Base-by-base conservation (phyloP, 1,284 basidiomycete species). In the Ustanciosporium gigantosporum region DNA sequence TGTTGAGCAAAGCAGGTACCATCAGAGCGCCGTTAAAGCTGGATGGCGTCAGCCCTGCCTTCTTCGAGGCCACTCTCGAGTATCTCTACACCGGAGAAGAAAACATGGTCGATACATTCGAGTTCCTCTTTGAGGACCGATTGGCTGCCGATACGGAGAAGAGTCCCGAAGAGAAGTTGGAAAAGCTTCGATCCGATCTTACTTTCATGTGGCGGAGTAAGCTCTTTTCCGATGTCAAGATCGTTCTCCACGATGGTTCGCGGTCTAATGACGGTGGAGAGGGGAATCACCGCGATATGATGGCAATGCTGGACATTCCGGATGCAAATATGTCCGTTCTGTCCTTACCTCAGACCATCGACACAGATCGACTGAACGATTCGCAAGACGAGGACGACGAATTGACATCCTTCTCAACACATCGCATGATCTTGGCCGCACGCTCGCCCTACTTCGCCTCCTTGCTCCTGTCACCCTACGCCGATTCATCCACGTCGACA, bases 361-460 rank as follows among this genome's bases (percentile, higher is more conserved):
- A 58, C 35, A 69, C 53, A 5, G 50, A 47, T 29, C 34, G 35
- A 22, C 42, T 47, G 24, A 47, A 50, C 17, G 55, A 60, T 2
- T 55, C 56, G 8, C 60, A 58, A 6, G 41, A 46, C 22, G 59
- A 67, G 20, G 66, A 66, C 24, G 68, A 70, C 31, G 66, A 66
- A 39, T 31, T 56, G 11, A 66, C 66, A 16, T 58, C 47, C 22
- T 96, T 97, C 79, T 88, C 90, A 0, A 87, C 90, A 1, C 94
- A 98, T 76, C 86, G 90, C 19, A 94, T 95, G 79, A 87, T 98
- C 51, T 87, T 97, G 37, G 87, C 87, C 37, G 90, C 90, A 3
- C 85, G 94, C 14, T 90, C 87, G 4, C 85, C 88, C 0, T 97
- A 97, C 80, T 96, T 97, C 78, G 83, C 85, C 44, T 82, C 85